Evolutionary conservation across 192 early-diverging fungal species (phyloP).

Genomic region (Umbelopsis vinacea): DNA sequence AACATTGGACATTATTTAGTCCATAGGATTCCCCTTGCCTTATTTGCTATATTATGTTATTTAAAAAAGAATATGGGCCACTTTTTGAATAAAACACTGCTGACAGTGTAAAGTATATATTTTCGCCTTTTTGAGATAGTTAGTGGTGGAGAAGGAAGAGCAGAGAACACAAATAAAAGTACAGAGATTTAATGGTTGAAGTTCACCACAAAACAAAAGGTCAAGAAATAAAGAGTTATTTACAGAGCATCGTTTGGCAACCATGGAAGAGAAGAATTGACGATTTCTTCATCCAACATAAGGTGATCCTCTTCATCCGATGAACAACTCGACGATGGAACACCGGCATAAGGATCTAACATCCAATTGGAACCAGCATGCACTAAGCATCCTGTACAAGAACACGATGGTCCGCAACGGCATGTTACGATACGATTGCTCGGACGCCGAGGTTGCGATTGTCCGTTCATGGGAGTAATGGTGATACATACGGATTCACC

Average conservation of each 20-base stretch:
- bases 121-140: no score
- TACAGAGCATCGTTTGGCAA: not conserved
- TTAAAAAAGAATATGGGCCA: no score
- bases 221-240: not conserved
- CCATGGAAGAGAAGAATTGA: not conserved
- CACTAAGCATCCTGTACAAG: constrained; percentile 40
- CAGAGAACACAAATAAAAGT: no score
- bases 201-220: no score
- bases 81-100: no score
- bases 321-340: constrained; percentile 2
- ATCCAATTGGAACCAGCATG: constrained; percentile 29
- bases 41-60: no score
- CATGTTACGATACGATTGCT: constrained; percentile 39
- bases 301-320: not conserved
- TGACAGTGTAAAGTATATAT: no score
- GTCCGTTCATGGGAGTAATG: not conserved
- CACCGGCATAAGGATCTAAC: constrained; percentile 23
- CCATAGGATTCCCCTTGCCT: no score
- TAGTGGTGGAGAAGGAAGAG: no score
- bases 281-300: not conserved
- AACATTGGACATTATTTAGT: no score
- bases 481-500: constrained; percentile 9
- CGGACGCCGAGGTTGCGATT: not conserved
- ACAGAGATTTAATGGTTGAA: no score
- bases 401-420: constrained; percentile 28